Percentiles rank a stretch among this genome's conserved stretches.
phyloP scores from a whole-genome alignment of 192 early-diverging fungal species.

The Mortierella hygrophila region DNA sequence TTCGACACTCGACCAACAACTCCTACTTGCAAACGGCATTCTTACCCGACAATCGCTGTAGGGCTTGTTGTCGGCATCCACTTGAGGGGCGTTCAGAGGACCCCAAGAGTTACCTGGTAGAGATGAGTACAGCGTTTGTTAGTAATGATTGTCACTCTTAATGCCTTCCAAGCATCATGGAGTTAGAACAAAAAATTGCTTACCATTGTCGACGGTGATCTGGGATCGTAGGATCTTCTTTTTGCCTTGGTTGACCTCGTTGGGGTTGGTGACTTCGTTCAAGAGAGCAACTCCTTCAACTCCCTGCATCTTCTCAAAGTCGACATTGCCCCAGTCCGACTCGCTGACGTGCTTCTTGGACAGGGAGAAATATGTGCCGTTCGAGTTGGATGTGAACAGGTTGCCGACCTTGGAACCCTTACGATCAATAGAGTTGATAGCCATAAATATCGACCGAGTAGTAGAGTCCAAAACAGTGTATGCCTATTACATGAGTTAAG shows the following conservation, averaged over 20 bases:
- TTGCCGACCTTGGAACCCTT: slow-evolving; percentile 80
- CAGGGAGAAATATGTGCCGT: slow-evolving; percentile 85
- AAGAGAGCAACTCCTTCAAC: slow-evolving; percentile 88
- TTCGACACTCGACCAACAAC: too few species aligned
- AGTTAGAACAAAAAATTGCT: not conserved
- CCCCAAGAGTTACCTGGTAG: slow-evolving; percentile 6
- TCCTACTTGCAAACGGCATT: not conserved
- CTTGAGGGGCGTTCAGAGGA: slow-evolving; percentile 46
- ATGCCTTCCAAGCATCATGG: not conserved
- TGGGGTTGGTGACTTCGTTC: slow-evolving; percentile 81
- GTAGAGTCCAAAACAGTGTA: slow-evolving; percentile 82
- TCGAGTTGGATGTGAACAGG: slow-evolving; percentile 92
- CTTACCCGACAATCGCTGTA: slow-evolving; percentile 53
- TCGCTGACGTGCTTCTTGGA: slow-evolving; percentile 83
- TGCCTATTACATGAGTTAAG: slow-evolving; percentile 53
- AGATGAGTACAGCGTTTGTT: not conserved
- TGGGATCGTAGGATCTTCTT: slow-evolving; percentile 74
- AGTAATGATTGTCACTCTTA: not conserved
- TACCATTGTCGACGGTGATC: slow-evolving; percentile 89
- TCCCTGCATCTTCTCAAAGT: slow-evolving; percentile 93
- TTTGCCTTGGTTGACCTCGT: slow-evolving; percentile 64
- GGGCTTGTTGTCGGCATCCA: slow-evolving; percentile 49
- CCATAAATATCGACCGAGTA: slow-evolving; percentile 71
- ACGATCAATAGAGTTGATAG: slow-evolving; percentile 70
- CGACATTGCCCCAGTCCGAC: slow-evolving; percentile 80